Conservation (phyloP, 352 stramenopile species). For the Peronosclerospora sorghi region DNA sequence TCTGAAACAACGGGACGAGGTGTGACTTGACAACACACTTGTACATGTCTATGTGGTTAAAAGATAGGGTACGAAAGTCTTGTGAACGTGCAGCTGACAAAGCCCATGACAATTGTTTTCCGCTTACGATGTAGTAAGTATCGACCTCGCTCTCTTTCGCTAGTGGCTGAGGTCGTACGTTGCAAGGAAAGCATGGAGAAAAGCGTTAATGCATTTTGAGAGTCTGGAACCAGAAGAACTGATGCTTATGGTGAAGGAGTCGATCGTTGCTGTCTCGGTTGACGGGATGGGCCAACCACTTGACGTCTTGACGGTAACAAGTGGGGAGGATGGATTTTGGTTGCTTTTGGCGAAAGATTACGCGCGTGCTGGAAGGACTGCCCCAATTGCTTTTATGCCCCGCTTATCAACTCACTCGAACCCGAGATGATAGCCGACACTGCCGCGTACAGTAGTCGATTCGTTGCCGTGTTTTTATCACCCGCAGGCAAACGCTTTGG, state of each 20-base stretch:
- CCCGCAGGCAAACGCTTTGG: constrained; percentile 62
- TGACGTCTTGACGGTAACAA: constrained; percentile 40
- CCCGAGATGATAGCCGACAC: constrained; percentile 23
- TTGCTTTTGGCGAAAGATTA: constrained; percentile 59
- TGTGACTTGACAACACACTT: not conserved
- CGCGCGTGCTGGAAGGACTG: constrained; percentile 59
- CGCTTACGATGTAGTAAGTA: constrained; percentile 45
- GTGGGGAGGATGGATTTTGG: constrained; percentile 68
- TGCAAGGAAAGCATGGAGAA: constrained; percentile 73
- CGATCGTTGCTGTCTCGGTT: constrained; percentile 7
- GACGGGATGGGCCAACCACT: constrained; percentile 4
- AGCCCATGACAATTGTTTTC: constrained; percentile 23
- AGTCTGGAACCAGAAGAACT: constrained; percentile 43
- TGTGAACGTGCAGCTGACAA: constrained; percentile 37
- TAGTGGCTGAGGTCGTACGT: constrained; percentile 73
- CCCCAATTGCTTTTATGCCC: constrained; percentile 30
- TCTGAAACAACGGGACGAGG: no score
- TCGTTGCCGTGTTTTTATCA: constrained; percentile 52
- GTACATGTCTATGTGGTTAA: not conserved
- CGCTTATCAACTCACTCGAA: constrained; percentile 54
- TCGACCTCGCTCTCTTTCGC: constrained; percentile 64
- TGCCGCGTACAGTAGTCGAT: constrained; percentile 15
- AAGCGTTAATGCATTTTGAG: constrained; percentile 60
- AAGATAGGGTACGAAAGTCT: constrained; percentile 56
- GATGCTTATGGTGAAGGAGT: constrained; percentile 16